phyloP scores from a whole-genome alignment of 257 asterid species.

The Anisodus tanguticus region DNA sequence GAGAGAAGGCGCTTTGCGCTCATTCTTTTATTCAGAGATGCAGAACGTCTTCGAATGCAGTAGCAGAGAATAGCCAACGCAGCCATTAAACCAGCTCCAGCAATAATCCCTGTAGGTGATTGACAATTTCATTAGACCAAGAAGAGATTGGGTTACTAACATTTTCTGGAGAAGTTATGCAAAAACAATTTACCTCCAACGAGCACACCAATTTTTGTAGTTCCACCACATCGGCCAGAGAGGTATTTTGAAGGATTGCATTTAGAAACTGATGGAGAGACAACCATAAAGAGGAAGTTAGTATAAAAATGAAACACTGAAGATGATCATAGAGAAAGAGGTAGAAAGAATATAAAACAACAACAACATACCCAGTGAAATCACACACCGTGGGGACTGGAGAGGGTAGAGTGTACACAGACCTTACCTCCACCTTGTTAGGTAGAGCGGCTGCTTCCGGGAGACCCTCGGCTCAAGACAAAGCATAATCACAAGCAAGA shows the following conservation, averaged over 20 bases:
- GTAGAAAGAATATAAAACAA: background rate
- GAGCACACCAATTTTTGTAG: slow-evolving; percentile 53
- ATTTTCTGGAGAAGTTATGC: background rate
- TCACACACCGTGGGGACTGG: too few species aligned
- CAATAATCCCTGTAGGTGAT: slow-evolving; percentile 56
- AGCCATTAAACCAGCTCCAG: slow-evolving; percentile 63
- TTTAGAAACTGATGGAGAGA: slow-evolving; percentile 45
- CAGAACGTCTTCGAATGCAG: slow-evolving; percentile 57
- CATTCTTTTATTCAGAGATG: slow-evolving; percentile 44
- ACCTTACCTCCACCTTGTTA: too few species aligned
- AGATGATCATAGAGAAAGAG: background rate
- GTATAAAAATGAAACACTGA: background rate
- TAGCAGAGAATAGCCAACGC: slow-evolving; percentile 42
- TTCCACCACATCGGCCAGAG: slow-evolving; percentile 56
- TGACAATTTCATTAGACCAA: background rate
- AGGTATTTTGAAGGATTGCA: slow-evolving; percentile 48
- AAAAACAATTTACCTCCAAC: slow-evolving; percentile 61
- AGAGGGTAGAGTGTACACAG: too few species aligned
- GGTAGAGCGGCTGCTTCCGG: too few species aligned
- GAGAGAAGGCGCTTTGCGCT: slow-evolving; percentile 66
- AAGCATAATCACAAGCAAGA: too few species aligned
- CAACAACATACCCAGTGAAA: too few species aligned
- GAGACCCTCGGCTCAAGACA: too few species aligned
- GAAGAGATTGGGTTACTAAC: background rate
- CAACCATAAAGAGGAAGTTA: slow-evolving; percentile 29